Base-by-base conservation (phyloP, 371 early-diverging fungal species). In the Funneliformis caledonium region DNA sequence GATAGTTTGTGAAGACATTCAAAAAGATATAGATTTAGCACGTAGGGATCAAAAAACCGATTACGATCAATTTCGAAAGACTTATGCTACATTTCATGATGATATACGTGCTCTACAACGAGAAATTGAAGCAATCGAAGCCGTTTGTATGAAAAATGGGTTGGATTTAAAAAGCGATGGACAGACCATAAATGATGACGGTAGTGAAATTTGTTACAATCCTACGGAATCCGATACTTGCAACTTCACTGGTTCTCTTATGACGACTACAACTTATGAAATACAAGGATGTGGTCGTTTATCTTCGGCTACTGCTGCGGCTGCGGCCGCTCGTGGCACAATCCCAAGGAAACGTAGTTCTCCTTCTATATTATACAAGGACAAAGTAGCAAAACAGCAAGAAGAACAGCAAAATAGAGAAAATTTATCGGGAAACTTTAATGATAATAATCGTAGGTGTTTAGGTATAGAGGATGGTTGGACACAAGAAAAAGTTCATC, bases 381-480 rank as follows among this genome's bases (percentile, higher is more conserved):
- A 37, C 37, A 37, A 37, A 37, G 37, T 37, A 37, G 37, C 37
- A 16, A 56, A 56, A 19, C 16, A 1, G 19, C 69, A 43, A 43
- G 16, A 45, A n/a, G 14, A 26, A 67, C 68, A 19, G 16, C 37
- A 69, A 69, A 69, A 26, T 26, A 65, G 65, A 31, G 12, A 9
- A 7, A 65, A 69, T 45, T 14, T 33, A 8, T 33, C 69, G 37
- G 70, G 22, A 11, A 69, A n/a, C 22, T 70, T 70, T 69, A 69
- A 45, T 43, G 69, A 19, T 68, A 50, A 26, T 31, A 16, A 31
- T 26, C 42, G 22, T 72, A 52, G 75, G 16, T 75, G 75, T 75
- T 22, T 75, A 7, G 75, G 75, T 37, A n/a, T 56, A n/a, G 75
- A 75, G 33, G 75, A 75, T 48, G 75, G 75, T 19, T 75, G 75